A percentile compares a stretch with the other conserved stretches of the same genome.
These are phyloP conservation scores for Xylaria sp. DNA, from an alignment of 2,329 filamentous ascomycete species.

Conservation along the genomic window DNA sequence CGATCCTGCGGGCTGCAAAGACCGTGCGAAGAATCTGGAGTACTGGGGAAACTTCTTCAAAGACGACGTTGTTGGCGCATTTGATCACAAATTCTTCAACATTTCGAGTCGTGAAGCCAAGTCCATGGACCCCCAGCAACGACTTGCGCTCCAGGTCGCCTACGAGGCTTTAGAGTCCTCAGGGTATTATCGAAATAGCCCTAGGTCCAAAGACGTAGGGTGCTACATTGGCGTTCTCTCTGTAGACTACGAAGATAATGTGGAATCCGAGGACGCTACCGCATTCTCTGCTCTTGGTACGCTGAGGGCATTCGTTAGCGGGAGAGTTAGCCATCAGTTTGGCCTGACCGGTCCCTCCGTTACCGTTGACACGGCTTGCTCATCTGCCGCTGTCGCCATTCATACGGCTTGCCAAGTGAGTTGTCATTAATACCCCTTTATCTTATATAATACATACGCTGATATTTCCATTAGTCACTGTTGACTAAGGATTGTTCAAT, in stretches of 20 bases:
- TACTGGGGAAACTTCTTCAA: neutral
- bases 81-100: conserved; percentile 42
- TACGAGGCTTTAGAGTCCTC: conserved; percentile 49
- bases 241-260: conserved; percentile 14
- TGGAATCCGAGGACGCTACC: conserved; percentile 20
- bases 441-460: neutral
- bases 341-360: conserved; percentile 50
- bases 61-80: neutral
- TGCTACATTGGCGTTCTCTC: neutral
- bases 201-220: neutral
- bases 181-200: conserved; percentile 37
- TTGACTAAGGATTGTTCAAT: conserved; percentile 21
- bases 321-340: conserved; percentile 49
- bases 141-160: conserved; percentile 49
- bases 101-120: conserved; percentile 45
- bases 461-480: conserved; percentile 3
- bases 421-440: neutral
- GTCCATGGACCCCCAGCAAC: conserved; percentile 50
- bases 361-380: conserved; percentile 52
- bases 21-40: no score
- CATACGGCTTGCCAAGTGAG: conserved; percentile 48
- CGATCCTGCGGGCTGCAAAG: neutral
- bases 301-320: conserved; percentile 43
- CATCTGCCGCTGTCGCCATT: conserved; percentile 51
- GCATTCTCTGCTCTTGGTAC: conserved; percentile 39